phyloP scores from a whole-genome alignment of 1,284 basidiomycete genomes.

The Boletus smithii region DNA sequence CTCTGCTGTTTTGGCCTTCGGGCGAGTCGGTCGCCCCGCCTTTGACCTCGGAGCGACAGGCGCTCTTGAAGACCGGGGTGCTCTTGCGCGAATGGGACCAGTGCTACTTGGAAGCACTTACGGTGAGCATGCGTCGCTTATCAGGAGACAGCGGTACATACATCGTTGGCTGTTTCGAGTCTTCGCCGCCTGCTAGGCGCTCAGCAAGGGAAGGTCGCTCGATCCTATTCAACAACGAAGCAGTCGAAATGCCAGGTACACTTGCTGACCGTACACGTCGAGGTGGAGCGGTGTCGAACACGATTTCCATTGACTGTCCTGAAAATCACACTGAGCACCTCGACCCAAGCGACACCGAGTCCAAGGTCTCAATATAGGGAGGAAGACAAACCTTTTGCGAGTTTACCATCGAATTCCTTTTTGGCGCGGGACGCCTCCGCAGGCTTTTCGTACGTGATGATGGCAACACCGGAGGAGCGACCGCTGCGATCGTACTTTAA shows the following conservation, averaged over 20 bases:
- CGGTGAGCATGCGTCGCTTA: slow-evolving; percentile 3
- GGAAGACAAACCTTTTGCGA: slow-evolving; percentile 74
- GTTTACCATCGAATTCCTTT: slow-evolving; percentile 83
- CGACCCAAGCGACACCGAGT: no score
- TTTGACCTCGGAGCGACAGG: slow-evolving; percentile 14
- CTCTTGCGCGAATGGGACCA: slow-evolving; percentile 25
- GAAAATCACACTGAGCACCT: slow-evolving; percentile 5
- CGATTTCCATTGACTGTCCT: slow-evolving; percentile 84
- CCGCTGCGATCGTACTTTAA: slow-evolving; percentile 93
- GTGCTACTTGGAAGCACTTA: slow-evolving; percentile 14
- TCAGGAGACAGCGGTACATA: slow-evolving; percentile 6
- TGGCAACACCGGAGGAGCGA: slow-evolving; percentile 83
- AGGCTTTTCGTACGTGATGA: slow-evolving; percentile 76
- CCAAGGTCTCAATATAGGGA: no score
- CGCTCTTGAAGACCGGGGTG: slow-evolving; percentile 14
- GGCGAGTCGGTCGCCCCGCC: slow-evolving; percentile 17
- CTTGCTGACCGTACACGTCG: slow-evolving; percentile 34
- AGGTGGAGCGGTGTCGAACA: slow-evolving; percentile 53
- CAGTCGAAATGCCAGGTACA: slow-evolving; percentile 28
- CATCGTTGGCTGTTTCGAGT: slow-evolving; percentile 12
- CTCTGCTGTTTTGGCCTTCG: slow-evolving; percentile 66
- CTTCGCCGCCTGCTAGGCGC: slow-evolving; percentile 19
- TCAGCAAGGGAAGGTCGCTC: slow-evolving; percentile 35
- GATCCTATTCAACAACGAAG: slow-evolving; percentile 32
- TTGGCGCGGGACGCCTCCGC: slow-evolving; percentile 82